Conservation (phyloP, 805 yeast genomes). For the Starmera amethionina region DNA sequence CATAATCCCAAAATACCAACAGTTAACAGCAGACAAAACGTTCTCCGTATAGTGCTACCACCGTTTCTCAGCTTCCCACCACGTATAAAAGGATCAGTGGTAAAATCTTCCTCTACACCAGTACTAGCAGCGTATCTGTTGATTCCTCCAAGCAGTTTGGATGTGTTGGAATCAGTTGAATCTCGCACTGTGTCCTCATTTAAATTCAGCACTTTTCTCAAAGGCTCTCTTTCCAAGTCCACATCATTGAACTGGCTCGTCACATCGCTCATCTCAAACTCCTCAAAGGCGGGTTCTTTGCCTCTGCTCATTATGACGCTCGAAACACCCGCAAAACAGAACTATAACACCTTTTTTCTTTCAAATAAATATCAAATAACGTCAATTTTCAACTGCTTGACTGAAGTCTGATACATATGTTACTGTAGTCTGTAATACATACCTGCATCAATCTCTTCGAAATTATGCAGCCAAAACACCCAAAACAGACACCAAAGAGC, state of each 20-base stretch:
- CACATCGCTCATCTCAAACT: background rate
- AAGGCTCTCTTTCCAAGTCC: background rate
- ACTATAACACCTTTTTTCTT: too few species aligned
- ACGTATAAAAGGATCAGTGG: background rate
- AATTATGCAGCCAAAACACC: too few species aligned
- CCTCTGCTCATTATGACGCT: too few species aligned
- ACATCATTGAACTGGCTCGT: background rate
- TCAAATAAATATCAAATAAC: too few species aligned
- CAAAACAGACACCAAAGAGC: too few species aligned
- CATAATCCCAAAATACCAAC: background rate
- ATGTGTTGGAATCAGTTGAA: conserved; percentile 8
- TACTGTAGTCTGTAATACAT: too few species aligned
- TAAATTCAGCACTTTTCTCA: background rate
- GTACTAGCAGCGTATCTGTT: conserved; percentile 10
- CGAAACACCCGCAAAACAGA: too few species aligned
- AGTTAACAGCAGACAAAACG: background rate
- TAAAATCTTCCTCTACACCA: conserved; percentile 1
- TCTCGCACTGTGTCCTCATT: background rate
- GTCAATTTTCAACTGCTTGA: too few species aligned
- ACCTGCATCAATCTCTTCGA: too few species aligned
- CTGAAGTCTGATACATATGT: too few species aligned
- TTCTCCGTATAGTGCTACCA: background rate
- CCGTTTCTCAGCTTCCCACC: background rate
- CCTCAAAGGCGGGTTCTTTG: too few species aligned
- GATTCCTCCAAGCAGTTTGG: conserved; percentile 23